Evolutionary conservation across 2,329 filamentous ascomycete species (phyloP).

Genomic region (Pseudogymnoascus sp.): DNA sequence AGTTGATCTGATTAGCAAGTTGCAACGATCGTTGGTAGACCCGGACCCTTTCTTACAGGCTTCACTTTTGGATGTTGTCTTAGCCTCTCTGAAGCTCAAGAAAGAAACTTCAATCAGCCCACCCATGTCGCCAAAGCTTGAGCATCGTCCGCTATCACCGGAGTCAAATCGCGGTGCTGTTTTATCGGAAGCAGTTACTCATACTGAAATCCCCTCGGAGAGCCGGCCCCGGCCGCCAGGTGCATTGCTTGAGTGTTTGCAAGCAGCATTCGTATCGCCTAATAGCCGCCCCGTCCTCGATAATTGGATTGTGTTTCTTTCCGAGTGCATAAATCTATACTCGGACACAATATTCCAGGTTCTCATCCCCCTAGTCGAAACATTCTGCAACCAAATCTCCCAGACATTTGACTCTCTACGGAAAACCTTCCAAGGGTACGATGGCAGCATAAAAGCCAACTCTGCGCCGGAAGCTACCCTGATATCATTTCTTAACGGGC

Average conservation of each 20-base stretch:
- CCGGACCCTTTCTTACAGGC: slow-evolving; percentile 66
- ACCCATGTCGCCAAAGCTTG: slow-evolving; percentile 22
- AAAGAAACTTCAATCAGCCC: slow-evolving; percentile 28
- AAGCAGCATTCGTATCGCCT: slow-evolving; percentile 67
- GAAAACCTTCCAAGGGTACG: slow-evolving; percentile 46
- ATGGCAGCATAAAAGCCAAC: slow-evolving; percentile 23
- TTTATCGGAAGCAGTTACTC: slow-evolving; percentile 36
- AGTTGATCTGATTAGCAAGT: slow-evolving; percentile 57
- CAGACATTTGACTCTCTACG: slow-evolving; percentile 64
- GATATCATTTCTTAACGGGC: slow-evolving; percentile 80
- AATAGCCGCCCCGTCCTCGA: slow-evolving; percentile 72
- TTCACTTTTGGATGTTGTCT: slow-evolving; percentile 68
- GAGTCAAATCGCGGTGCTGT: slow-evolving; percentile 33
- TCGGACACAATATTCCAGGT: slow-evolving; percentile 80
- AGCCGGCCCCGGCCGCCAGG: slow-evolving; percentile 42
- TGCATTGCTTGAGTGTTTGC: slow-evolving; percentile 75
- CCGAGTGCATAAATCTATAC: slow-evolving; percentile 76
- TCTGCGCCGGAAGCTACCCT: slow-evolving; percentile 60
- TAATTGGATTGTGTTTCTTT: slow-evolving; percentile 82
- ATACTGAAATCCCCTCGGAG: slow-evolving; percentile 32
- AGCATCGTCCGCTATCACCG: slow-evolving; percentile 20
- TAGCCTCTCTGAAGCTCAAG: slow-evolving; percentile 61
- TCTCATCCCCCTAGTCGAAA: slow-evolving; percentile 82
- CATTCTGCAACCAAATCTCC: slow-evolving; percentile 70
- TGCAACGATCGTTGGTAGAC: slow-evolving; percentile 51